Conservation (phyloP, 305 asterid species). For the Euphrasia arctica region DNA sequence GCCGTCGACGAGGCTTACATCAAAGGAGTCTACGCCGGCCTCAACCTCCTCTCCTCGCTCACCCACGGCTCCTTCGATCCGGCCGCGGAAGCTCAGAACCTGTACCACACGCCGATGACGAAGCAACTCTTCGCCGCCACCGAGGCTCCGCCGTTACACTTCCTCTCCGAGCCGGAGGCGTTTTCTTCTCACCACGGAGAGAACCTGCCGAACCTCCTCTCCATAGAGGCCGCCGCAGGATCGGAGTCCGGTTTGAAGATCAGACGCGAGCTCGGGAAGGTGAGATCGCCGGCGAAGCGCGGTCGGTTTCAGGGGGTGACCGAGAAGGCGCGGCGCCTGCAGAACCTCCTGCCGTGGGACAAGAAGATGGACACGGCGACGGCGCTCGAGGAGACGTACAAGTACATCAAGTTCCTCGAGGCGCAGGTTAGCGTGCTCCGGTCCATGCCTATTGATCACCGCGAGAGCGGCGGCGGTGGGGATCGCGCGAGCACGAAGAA, state of each 20-base stretch:
- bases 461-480: neutral
- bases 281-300: conserved; percentile 1
- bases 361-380: conserved; percentile 56
- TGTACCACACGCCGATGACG: conserved; percentile 25
- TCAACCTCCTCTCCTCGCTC: conserved; percentile 36
- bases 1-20: conserved; percentile 36
- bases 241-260: neutral
- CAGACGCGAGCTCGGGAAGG: neutral
- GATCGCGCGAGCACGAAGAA: conserved; percentile 2
- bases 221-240: conserved; percentile 25
- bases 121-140: conserved; percentile 24
- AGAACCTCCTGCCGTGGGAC: conserved; percentile 53
- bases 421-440: conserved; percentile 57
- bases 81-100: conserved; percentile 19
- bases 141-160: conserved; percentile 26
- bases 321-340: conserved; percentile 43
- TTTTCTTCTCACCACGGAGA: conserved; percentile 11
- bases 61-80: conserved; percentile 11
- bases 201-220: conserved; percentile 25
- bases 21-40: conserved; percentile 28
- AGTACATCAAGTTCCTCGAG: conserved; percentile 60
- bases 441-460: conserved; percentile 40
- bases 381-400: conserved; percentile 58
- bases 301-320: conserved; percentile 28
- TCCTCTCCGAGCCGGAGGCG: conserved; percentile 23